Percentiles rank a stretch among this genome's conserved stretches.
Evolutionary conservation across 1,139 yeast species (phyloP).

Genomic region (Pneumocystis carinii): DNA sequence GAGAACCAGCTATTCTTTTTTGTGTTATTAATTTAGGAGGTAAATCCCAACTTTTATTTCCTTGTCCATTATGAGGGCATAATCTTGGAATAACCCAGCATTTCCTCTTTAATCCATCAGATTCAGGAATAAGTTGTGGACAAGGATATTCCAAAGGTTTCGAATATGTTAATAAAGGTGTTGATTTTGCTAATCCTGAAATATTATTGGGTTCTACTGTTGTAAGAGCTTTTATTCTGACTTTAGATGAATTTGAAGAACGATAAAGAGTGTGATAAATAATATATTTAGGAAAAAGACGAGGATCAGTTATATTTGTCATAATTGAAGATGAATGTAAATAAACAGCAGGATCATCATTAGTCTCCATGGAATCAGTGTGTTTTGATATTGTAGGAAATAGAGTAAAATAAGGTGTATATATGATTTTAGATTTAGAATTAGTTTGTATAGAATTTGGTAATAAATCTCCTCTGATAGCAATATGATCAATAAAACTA

Average conservation of each 20-base stretch:
- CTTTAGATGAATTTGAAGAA: neutral
- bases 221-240: slow-evolving; percentile 6
- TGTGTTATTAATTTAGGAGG: slow-evolving; percentile 9
- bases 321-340: slow-evolving; percentile 9
- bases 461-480: slow-evolving; percentile 63
- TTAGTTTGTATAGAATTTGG: slow-evolving; percentile 23
- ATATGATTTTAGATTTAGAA: slow-evolving; percentile 5
- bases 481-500: slow-evolving; percentile 84
- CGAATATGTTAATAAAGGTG: slow-evolving; percentile 8
- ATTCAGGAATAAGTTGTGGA: neutral
- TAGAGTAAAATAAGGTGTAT: slow-evolving; percentile 8
- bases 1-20: neutral
- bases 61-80: slow-evolving; percentile 6
- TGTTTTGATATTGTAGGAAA: slow-evolving; percentile 4
- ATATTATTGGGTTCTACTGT: slow-evolving; percentile 5
- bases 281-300: slow-evolving; percentile 8
- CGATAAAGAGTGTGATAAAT: slow-evolving; percentile 4
- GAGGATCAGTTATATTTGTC: slow-evolving; percentile 3
- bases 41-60: slow-evolving; percentile 8
- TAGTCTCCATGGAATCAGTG: neutral
- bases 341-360: slow-evolving; percentile 6
- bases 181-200: slow-evolving; percentile 6
- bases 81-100: slow-evolving; percentile 9
- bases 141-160: slow-evolving; percentile 7
- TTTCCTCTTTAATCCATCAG: slow-evolving; percentile 3